These are phyloP conservation scores for Cladophialophora carrionii DNA, from an alignment of 2,329 filamentous ascomycete species.

Conservation along the genomic window DNA sequence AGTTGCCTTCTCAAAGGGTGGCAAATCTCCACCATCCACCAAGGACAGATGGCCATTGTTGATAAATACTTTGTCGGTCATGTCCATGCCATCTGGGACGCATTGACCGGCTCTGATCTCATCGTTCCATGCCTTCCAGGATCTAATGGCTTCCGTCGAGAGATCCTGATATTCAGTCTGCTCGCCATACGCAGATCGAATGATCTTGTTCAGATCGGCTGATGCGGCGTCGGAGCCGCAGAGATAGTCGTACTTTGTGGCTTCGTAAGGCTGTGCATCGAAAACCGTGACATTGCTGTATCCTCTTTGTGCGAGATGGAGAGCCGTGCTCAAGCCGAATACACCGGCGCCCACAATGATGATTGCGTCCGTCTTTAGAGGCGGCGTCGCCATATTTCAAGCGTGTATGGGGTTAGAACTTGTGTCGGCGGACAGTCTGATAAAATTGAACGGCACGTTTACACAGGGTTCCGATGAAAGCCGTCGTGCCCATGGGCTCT, in stretches of 20 bases:
- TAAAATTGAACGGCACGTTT: not conserved
- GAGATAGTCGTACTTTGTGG: constrained; percentile 48
- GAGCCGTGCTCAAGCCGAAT: constrained; percentile 55
- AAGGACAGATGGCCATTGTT: constrained; percentile 44
- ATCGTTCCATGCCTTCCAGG: constrained; percentile 54
- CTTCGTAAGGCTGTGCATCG: constrained; percentile 52
- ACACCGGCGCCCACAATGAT: constrained; percentile 58
- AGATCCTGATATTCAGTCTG: constrained; percentile 55
- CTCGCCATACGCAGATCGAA: constrained; percentile 47
- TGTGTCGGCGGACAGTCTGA: not conserved
- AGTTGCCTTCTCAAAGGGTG: constrained; percentile 45
- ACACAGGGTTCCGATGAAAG: not conserved
- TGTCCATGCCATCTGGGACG: constrained; percentile 47
- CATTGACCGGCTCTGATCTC: constrained; percentile 42
- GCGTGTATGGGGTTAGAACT: not conserved
- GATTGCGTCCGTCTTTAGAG: constrained; percentile 14
- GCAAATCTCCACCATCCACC: constrained; percentile 21
- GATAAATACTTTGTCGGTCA: constrained; percentile 45
- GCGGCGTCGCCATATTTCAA: constrained; percentile 1
- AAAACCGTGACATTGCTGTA: constrained; percentile 55
- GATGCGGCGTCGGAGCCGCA: constrained; percentile 52
- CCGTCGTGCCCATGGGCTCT: not conserved
- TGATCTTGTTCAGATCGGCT: constrained; percentile 41
- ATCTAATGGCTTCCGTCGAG: constrained; percentile 48
- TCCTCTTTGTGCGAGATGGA: constrained; percentile 45